Base-by-base conservation (phyloP, 352 stramenopile genomes). In the Phytophthora cactorum region DNA sequence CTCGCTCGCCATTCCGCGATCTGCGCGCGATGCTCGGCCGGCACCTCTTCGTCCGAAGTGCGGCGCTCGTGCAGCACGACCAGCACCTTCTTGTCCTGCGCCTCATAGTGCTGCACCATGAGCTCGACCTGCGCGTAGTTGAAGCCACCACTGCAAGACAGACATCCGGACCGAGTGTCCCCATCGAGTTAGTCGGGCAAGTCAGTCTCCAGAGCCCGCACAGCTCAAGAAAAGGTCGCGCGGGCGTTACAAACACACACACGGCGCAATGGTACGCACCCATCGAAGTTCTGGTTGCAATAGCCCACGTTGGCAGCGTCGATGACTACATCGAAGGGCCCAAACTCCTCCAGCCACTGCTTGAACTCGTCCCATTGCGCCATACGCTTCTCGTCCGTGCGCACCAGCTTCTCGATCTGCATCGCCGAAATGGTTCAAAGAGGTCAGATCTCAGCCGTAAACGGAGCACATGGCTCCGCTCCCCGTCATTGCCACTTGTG, bases 281-380 rank as follows among this genome's bases (percentile, higher is more conserved):
- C 88, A n/a, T 82, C 74, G 76, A 97, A 99, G 79, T 99, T 99
- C 77, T 98, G 86, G 78, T 98, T 95, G 75, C 93, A 99, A 75
- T 99, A 99, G 4, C 96, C 98, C 32, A 99, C 92, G 77, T 99
- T 99, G 22, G 98, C 98, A 12, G 96, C 97, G 77, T 99, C 98
- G 49, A 99, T 89, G 25, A 99, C 75, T 27, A 98, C 84, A 72
- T 99, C 93, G 54, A 96, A 97, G 7, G 84, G 85, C 2, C 84
- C 89, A 29, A 88, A 78, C 39, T 70, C 61, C 29, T 76, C 59
- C 32, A 97, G 72, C 83, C 88, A 97, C 52, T 67, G 44, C 75
- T 96, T 95, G 64, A 96, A 97, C 29, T 70, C 84, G 22, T 77
- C 74, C 88, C 91, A 97, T 68, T 96, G 86, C 62, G 63, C 69